phyloP scores from a whole-genome alignment of 768 basidiomycete genomes.

The Amanita muscaria region DNA sequence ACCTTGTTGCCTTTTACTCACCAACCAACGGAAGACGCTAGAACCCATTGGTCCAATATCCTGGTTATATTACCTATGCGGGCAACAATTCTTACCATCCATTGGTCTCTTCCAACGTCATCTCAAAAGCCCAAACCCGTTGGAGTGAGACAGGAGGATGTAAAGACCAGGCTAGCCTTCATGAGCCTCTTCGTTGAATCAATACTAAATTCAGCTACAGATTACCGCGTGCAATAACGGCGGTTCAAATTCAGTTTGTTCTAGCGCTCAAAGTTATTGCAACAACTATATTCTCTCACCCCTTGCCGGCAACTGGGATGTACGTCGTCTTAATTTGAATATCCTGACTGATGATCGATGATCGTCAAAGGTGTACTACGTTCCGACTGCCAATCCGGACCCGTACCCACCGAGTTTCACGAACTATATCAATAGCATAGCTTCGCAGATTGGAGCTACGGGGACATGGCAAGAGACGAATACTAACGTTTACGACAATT shows the following conservation, averaged over 20 bases:
- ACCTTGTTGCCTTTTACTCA: not conserved
- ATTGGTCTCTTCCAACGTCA: conserved; percentile 29
- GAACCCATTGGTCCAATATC: conserved; percentile 39
- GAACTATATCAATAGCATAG: conserved; percentile 22
- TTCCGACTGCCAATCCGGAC: conserved; percentile 32
- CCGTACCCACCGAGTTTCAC: conserved; percentile 40
- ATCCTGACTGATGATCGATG: not conserved
- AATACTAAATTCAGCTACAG: conserved; percentile 19
- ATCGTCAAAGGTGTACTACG: conserved; percentile 35
- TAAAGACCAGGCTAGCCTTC: conserved; percentile 26
- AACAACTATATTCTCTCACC: conserved; percentile 46
- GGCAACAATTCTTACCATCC: conserved; percentile 40
- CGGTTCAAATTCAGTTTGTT: conserved; percentile 42
- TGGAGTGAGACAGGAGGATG: conserved; percentile 34
- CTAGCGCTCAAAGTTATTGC: conserved; percentile 48
- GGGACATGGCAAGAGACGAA: conserved; percentile 32
- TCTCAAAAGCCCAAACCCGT: conserved; percentile 28
- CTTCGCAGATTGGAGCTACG: conserved; percentile 35
- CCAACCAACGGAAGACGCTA: conserved; percentile 5
- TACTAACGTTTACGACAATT: conserved; percentile 35
- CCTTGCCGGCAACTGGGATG: conserved; percentile 47
- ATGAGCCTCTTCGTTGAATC: not conserved
- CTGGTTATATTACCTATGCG: conserved; percentile 42
- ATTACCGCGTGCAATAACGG: conserved; percentile 44
- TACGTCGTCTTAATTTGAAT: conserved; percentile 14